Percentiles rank a stretch among this genome's conserved stretches.
These are phyloP conservation scores for Carpinus viminea DNA, from an alignment of 306 rosid species.

Conservation along the genomic window DNA sequence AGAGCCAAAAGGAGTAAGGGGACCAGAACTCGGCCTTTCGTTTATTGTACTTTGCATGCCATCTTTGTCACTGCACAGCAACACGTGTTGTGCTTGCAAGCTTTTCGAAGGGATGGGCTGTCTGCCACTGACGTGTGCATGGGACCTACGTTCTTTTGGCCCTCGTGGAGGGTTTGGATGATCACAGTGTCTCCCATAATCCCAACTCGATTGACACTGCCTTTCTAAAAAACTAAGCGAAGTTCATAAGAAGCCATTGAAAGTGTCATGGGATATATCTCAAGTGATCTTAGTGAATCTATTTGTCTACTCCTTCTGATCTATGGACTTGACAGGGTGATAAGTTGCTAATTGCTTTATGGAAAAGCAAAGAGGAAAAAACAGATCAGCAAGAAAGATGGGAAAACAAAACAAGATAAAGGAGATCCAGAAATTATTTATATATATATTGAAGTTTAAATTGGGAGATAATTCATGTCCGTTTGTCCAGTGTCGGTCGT, in stretches of 20 bases:
- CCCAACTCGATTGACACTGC: conserved; percentile 25
- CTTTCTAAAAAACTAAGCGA: conserved; percentile 15
- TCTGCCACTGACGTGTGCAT: conserved; percentile 47
- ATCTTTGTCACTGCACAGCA: neutral
- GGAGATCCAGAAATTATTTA: too few species aligned
- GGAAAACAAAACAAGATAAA: too few species aligned
- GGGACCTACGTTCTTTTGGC: conserved; percentile 8
- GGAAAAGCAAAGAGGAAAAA: too few species aligned
- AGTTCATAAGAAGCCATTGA: conserved; percentile 21
- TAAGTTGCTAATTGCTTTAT: neutral
- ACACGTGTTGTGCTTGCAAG: conserved; percentile 18
- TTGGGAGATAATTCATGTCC: too few species aligned
- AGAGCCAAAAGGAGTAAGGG: neutral
- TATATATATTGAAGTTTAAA: too few species aligned
- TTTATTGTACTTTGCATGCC: conserved; percentile 8
- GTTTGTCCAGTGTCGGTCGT: too few species aligned
- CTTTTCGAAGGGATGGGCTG: conserved; percentile 27
- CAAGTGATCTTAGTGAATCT: conserved; percentile 3
- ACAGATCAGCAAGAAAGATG: too few species aligned
- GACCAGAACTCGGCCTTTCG: neutral
- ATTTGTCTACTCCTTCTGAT: neutral
- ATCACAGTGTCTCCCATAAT: conserved; percentile 37
- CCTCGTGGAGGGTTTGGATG: conserved; percentile 6
- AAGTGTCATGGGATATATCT: conserved; percentile 19
- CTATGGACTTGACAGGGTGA: neutral